Evolutionary conservation across 2,329 filamentous ascomycete genomes (phyloP).

Genomic region (Fusarium continuum): DNA sequence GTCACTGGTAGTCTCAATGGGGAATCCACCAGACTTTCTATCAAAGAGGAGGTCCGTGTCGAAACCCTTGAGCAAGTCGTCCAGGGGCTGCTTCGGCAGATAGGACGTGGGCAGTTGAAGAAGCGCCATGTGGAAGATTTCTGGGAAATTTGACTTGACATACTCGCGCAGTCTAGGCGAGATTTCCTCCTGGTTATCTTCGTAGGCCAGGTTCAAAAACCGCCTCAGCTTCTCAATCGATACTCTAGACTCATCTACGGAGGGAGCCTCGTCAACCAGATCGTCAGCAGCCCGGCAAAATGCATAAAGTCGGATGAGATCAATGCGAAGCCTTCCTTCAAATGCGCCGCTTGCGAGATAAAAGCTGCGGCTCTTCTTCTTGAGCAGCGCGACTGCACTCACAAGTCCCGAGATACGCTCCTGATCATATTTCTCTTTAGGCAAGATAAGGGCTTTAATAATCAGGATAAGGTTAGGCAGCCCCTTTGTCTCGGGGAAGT

Average conservation of each 20-base stretch:
- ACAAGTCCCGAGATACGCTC: conserved; percentile 65
- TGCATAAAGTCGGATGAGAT: conserved; percentile 74
- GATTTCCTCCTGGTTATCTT: not conserved
- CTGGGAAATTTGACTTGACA: conserved; percentile 61
- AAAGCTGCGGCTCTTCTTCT: conserved; percentile 76
- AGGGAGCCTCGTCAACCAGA: conserved; percentile 71
- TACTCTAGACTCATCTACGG: conserved; percentile 58
- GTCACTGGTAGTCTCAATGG: conserved; percentile 67
- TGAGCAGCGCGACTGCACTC: conserved; percentile 66
- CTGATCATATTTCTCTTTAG: conserved; percentile 63
- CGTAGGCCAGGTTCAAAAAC: conserved; percentile 61
- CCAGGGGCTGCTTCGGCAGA: conserved; percentile 67
- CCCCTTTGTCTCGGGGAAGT: conserved; percentile 61
- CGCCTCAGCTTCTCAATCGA: conserved; percentile 68
- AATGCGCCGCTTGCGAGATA: conserved; percentile 77
- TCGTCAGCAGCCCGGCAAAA: conserved; percentile 80
- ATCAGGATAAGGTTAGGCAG: conserved; percentile 59
- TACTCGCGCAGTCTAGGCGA: conserved; percentile 43
- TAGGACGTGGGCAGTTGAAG: conserved; percentile 65
- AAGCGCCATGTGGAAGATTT: conserved; percentile 62
- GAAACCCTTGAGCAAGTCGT: conserved; percentile 73
- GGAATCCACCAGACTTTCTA: conserved; percentile 49
- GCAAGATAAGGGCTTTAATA: conserved; percentile 58
- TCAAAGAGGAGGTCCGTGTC: conserved; percentile 71
- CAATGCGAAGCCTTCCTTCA: conserved; percentile 71